Evolutionary conservation across 2,329 filamentous ascomycete genomes (phyloP), one percentile per base, ranked within the genome.

Genomic region (Parascedosporium putredinis): DNA sequence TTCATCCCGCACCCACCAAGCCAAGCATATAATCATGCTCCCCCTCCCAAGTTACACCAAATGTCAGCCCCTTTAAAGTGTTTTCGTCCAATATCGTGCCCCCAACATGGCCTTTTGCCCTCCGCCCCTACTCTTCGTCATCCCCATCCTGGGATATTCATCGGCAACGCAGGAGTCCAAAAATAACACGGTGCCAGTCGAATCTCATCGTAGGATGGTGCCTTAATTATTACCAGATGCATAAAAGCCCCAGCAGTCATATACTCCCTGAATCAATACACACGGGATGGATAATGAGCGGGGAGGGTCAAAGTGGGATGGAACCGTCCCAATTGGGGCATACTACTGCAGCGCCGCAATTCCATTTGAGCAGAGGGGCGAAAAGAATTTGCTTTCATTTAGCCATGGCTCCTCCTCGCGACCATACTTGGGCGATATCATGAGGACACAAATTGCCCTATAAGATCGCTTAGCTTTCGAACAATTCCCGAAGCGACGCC

Each of bases 381-480:
- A 20, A 42, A 24, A 23, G 20, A 3, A 42, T 10, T 14, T 42
- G 38, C 16, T 42, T 20, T 18, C 38, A 42, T 42, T 42, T 42
- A 42, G 38, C 38, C 38, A 42, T 42, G 6, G 38, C 18, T 42
- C 38, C 38, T 42, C 38, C 20, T 23, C 38, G 38, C 38, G 38
- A 23, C 38, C 38, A 14, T 20, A 4, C 38, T 42, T 42, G 20
- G n/a, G 16, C 44, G 25, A 46, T 31, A 46, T 46, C 44, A 46
- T n/a, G 44, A 46, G 27, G 44, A 46, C 44, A 46, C 25, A 42
- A 33, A 50, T 45, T 50, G 38, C 27, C 40, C 38, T 44, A 45
- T 45, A 40, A 24, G 38, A 45, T 50, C 38, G 38, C 38, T 42
- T 42, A 42, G 23, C 23, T 42, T 42, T 42, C 38, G 38, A 42